These are phyloP conservation scores for Mediolabrus comicus DNA, from an alignment of 108 stramenopile species.

Conservation along the genomic window DNA sequence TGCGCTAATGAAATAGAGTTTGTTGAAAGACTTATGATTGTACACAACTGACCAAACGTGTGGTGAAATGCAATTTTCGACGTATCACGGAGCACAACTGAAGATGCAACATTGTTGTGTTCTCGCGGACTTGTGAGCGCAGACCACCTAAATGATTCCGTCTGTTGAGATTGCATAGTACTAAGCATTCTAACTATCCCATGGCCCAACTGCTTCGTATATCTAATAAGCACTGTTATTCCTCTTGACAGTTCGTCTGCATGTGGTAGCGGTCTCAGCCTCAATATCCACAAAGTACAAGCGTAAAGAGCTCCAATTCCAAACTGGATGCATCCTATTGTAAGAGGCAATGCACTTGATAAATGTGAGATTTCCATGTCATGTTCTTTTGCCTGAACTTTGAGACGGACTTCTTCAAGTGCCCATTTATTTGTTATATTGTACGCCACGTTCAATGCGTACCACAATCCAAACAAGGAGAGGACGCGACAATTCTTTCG, in stretches of 20 bases:
- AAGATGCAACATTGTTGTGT: not conserved
- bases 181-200: not conserved
- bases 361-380: not conserved
- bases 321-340: constrained; percentile 61
- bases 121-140: not conserved
- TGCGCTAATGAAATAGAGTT: constrained; percentile 58
- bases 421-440: constrained; percentile 59
- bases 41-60: constrained; percentile 59
- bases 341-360: constrained; percentile 32
- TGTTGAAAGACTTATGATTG: constrained; percentile 34
- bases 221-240: constrained; percentile 4
- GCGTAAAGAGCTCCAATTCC: constrained; percentile 61
- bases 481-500: constrained; percentile 32
- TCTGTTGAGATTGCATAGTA: not conserved
- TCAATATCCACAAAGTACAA: constrained; percentile 44
- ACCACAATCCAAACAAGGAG: constrained; percentile 69
- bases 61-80: constrained; percentile 50
- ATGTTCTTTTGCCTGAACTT: constrained; percentile 6
- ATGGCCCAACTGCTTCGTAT: not conserved
- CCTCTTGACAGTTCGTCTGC: constrained; percentile 27
- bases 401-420: constrained; percentile 24
- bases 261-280: constrained; percentile 44
- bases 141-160: not conserved
- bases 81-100: constrained; percentile 8
- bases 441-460: constrained; percentile 74